These are phyloP conservation scores for Volvariella volvacea DNA, from an alignment of 1,284 basidiomycete species.

Conservation along the genomic window DNA sequence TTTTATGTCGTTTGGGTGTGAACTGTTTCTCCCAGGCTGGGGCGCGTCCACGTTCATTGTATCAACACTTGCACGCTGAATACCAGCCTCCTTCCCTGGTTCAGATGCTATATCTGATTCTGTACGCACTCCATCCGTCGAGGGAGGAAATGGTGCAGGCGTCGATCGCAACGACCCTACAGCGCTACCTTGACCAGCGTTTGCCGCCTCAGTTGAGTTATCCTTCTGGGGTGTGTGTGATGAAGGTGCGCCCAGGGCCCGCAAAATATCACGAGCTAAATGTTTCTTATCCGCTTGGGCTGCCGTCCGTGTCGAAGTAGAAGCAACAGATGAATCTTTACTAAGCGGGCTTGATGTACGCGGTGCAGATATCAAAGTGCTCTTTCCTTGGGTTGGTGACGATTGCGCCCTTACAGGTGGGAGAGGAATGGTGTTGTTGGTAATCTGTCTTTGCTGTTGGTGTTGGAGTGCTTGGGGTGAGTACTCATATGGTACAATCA, in stretches of 20 bases:
- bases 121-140: too few relatives aligned
- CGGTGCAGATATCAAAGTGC: constrained; percentile 2
- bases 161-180: too few relatives aligned
- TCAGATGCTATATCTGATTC: too few relatives aligned
- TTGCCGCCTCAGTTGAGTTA: too few relatives aligned
- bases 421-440: background rate
- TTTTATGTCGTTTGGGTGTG: background rate
- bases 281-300: constrained; percentile 25
- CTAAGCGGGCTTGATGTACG: constrained; percentile 3
- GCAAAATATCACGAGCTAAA: constrained; percentile 31
- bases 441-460: background rate
- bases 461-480: too few relatives aligned
- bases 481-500: too few relatives aligned
- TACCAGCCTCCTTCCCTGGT: too few relatives aligned
- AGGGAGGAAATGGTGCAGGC: too few relatives aligned
- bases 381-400: background rate
- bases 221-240: background rate
- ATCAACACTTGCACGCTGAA: too few relatives aligned
- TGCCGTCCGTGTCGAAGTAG: constrained; percentile 16
- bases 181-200: too few relatives aligned
- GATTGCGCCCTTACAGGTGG: background rate
- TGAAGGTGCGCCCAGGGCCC: constrained; percentile 25
- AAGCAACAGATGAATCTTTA: background rate
- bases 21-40: too few relatives aligned
- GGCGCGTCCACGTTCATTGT: too few relatives aligned